Conservation (phyloP, 164 flowering plant species). For the Protea cynaroides region DNA sequence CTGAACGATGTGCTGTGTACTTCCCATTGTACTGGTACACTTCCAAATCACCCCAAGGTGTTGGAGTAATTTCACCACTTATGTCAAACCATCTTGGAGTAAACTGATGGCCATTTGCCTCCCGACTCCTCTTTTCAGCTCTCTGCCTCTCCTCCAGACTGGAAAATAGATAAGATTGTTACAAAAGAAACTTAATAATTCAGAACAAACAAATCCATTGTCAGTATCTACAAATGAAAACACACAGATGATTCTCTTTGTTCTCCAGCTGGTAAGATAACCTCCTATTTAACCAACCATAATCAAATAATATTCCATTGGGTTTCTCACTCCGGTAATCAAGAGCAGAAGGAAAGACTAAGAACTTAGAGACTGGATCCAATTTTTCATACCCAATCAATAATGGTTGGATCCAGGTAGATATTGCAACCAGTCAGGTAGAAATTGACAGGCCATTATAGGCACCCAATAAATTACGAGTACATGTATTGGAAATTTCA, state of each 20-base stretch:
- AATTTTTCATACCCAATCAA: no score
- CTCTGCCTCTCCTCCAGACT: slow-evolving; percentile 60
- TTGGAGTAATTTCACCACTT: slow-evolving; percentile 43
- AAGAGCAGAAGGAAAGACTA: no score
- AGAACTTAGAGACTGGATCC: no score
- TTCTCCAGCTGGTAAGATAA: neutral
- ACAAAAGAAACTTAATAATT: neutral
- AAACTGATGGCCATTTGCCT: slow-evolving; percentile 39
- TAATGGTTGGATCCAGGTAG: no score
- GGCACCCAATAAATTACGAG: no score
- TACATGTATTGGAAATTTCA: no score
- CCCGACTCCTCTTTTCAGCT: slow-evolving; percentile 45
- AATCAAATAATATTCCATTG: neutral
- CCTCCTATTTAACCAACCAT: neutral
- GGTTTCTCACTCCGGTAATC: no score
- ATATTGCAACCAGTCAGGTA: no score
- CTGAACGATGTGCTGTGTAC: slow-evolving; percentile 44
- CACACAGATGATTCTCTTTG: neutral
- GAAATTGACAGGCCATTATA: no score
- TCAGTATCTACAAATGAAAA: neutral
- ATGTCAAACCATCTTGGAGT: slow-evolving; percentile 63
- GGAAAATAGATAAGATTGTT: neutral
- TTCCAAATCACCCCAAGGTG: slow-evolving; percentile 75
- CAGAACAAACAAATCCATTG: neutral
- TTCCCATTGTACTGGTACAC: slow-evolving; percentile 51